A percentile compares a stretch with the other conserved stretches of the same genome.
These are phyloP conservation scores for Carpinus fangiana DNA, from an alignment of 306 rosid genomes.

Conservation along the genomic window DNA sequence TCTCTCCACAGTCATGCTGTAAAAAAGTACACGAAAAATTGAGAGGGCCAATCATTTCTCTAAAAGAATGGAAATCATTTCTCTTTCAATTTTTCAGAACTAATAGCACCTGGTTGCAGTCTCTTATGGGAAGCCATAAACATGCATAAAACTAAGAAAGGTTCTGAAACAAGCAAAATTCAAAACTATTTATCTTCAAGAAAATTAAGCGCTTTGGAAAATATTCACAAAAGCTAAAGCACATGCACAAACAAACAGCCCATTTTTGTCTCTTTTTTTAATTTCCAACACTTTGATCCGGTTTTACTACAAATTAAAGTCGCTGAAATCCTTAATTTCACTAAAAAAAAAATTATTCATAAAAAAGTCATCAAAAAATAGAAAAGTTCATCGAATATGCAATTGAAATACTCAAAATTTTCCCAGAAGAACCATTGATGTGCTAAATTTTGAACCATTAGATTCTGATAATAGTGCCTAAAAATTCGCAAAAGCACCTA, in stretches of 20 bases:
- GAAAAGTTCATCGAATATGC: background rate
- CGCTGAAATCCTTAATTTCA: background rate
- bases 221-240: background rate
- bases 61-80: conserved; percentile 17
- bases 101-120: background rate
- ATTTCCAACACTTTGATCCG: conserved; percentile 2
- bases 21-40: conserved; percentile 14
- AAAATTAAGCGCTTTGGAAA: background rate
- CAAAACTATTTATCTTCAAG: background rate
- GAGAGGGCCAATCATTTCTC: background rate
- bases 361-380: background rate
- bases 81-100: background rate
- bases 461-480: background rate
- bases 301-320: background rate
- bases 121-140: background rate
- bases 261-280: background rate
- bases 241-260: background rate
- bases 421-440: background rate
- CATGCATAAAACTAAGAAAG: background rate
- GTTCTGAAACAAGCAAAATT: background rate
- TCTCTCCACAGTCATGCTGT: conserved; percentile 80
- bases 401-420: background rate
- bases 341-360: background rate
- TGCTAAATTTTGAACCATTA: background rate
- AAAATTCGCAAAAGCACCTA: background rate